Percentiles rank a stretch among this genome's conserved stretches.
Conservation (phyloP, 257 asterid genomes). For the Plectranthus barbatus region DNA sequence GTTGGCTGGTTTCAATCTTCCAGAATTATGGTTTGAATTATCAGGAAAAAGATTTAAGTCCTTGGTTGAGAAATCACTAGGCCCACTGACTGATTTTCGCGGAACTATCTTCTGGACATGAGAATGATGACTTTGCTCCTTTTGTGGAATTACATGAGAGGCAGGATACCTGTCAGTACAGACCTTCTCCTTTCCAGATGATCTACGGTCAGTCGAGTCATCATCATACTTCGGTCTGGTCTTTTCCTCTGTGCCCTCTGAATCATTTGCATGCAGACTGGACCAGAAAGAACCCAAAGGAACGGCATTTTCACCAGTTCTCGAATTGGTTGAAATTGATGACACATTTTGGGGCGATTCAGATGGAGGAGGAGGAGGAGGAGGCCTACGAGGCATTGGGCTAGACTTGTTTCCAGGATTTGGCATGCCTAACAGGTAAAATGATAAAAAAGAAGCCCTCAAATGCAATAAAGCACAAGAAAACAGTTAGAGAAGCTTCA, state of each 20-base stretch:
- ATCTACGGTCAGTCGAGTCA: slow-evolving; percentile 28
- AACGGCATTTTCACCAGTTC: slow-evolving; percentile 36
- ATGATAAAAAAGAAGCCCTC: slow-evolving; percentile 1
- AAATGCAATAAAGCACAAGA: not conserved
- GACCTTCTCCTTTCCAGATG: slow-evolving; percentile 37
- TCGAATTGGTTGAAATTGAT: slow-evolving; percentile 35
- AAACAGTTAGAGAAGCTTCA: not conserved
- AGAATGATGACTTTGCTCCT: slow-evolving; percentile 21
- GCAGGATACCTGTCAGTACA: slow-evolving; percentile 18
- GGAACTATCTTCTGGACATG: slow-evolving; percentile 25
- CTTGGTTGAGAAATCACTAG: slow-evolving; percentile 20
- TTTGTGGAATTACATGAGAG: slow-evolving; percentile 20
- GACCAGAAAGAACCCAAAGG: slow-evolving; percentile 90
- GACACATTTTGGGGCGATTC: slow-evolving; percentile 45
- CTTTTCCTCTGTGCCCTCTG: slow-evolving; percentile 42
- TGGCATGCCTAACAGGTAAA: slow-evolving; percentile 45
- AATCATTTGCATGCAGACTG: slow-evolving; percentile 68
- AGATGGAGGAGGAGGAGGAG: slow-evolving; percentile 80
- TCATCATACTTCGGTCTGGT: slow-evolving; percentile 55
- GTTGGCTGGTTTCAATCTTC: slow-evolving; percentile 33
- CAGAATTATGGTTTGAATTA: slow-evolving; percentile 27
- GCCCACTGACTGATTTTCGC: slow-evolving; percentile 23
- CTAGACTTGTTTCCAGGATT: slow-evolving; percentile 59
- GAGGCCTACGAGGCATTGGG: slow-evolving; percentile 83
- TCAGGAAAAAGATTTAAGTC: slow-evolving; percentile 51